A percentile compares a stretch with the other conserved stretches of the same genome.
Conservation (phyloP, 495 filamentous ascomycete genomes). For the Podospora anserina region DNA sequence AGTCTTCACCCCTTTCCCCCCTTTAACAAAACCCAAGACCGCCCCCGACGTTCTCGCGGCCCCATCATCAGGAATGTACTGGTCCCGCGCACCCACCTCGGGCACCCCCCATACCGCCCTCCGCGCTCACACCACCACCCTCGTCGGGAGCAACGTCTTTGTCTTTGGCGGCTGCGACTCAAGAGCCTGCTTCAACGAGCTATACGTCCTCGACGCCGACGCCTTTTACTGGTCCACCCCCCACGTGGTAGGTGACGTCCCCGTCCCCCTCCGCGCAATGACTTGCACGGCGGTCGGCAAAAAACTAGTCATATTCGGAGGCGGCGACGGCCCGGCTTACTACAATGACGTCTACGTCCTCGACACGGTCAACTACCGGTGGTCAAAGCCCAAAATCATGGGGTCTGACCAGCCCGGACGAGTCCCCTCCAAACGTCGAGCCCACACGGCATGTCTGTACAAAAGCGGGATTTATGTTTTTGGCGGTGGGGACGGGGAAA, state of each 20-base stretch:
- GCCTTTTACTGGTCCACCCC: constrained; percentile 61
- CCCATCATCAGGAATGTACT: constrained; percentile 68
- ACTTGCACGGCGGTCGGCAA: constrained; percentile 64
- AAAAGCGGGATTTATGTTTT: constrained; percentile 66
- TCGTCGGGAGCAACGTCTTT: constrained; percentile 59
- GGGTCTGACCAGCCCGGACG: constrained; percentile 36
- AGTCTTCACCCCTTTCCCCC: constrained; percentile 48
- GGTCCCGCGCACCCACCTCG: constrained; percentile 57
- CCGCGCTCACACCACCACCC: constrained; percentile 60
- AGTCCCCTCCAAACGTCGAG: constrained; percentile 53
- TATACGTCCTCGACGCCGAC: constrained; percentile 64
- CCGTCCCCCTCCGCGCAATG: constrained; percentile 62
- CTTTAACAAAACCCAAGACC: constrained; percentile 53
- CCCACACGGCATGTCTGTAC: constrained; percentile 64
- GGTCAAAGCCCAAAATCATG: constrained; percentile 54
- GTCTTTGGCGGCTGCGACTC: constrained; percentile 66
- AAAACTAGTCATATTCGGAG: constrained; percentile 63
- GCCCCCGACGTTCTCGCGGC: constrained; percentile 57
- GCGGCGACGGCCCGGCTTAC: constrained; percentile 63
- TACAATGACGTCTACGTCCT: constrained; percentile 68
- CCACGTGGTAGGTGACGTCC: constrained; percentile 57
- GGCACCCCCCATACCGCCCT: constrained; percentile 55
- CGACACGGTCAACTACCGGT: constrained; percentile 61
- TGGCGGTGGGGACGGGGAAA: constrained; percentile 62
- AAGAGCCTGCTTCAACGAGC: constrained; percentile 60